Percentiles rank a stretch among this genome's conserved stretches.
Evolutionary conservation across 2,329 filamentous ascomycete genomes (phyloP).

Genomic region (Talaromyces verruculosus): DNA sequence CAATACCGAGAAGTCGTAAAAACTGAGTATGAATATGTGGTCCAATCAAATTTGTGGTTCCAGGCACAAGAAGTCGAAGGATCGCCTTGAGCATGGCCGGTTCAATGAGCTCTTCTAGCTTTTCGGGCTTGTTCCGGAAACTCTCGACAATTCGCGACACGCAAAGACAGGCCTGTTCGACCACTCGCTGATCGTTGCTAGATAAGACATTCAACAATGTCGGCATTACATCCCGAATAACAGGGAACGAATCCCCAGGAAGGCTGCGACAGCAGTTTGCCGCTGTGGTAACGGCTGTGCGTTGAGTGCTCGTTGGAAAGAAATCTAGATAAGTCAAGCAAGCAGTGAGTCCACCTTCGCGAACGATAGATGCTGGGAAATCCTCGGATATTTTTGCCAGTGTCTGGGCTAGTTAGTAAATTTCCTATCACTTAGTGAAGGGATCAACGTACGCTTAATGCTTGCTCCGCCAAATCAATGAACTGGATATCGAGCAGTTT

Average conservation of each 20-base stretch:
- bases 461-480: constrained; percentile 96
- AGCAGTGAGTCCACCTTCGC: constrained; percentile 92
- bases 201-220: constrained; percentile 85
- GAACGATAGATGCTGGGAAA: constrained; percentile 91
- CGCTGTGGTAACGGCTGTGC: constrained; percentile 93
- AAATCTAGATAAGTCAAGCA: constrained; percentile 96
- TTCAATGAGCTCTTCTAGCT: constrained; percentile 89
- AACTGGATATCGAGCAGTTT: constrained; percentile 95
- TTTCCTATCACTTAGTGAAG: background rate
- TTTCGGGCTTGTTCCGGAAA: constrained; percentile 83
- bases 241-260: constrained; percentile 85
- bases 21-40: constrained; percentile 96
- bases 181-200: constrained; percentile 93
- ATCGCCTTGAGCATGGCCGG: constrained; percentile 82
- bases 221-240: constrained; percentile 94
- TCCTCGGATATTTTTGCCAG: constrained; percentile 97
- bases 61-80: constrained; percentile 81
- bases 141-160: constrained; percentile 96
- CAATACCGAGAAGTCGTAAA: constrained; percentile 84
- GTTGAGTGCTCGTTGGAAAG: constrained; percentile 93
- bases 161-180: constrained; percentile 93
- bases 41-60: constrained; percentile 92
- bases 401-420: constrained; percentile 52
- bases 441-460: constrained; percentile 65
- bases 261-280: constrained; percentile 98